Evolutionary conservation across 2,329 filamentous ascomycete species (phyloP).

Genomic region (Diaporthe sp.): DNA sequence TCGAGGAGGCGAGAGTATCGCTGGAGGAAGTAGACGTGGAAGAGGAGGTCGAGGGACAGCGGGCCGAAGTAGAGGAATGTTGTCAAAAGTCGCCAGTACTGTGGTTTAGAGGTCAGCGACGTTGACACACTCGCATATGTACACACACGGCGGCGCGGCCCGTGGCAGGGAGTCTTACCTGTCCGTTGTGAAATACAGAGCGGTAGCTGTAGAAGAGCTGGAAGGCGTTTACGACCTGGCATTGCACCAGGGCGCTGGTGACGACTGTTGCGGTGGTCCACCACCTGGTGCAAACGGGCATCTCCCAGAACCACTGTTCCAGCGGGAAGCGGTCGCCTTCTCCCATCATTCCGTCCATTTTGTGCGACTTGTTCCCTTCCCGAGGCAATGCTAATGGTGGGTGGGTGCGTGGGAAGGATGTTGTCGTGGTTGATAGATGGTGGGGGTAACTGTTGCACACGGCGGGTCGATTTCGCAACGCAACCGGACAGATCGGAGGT

Average conservation of each 20-base stretch:
- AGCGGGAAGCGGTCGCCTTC: constrained; percentile 78
- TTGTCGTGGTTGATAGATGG: background rate
- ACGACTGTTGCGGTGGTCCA: constrained; percentile 95
- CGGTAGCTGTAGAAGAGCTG: constrained; percentile 98
- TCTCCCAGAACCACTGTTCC: constrained; percentile 99
- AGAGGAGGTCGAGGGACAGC: constrained; percentile 91
- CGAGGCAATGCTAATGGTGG: background rate
- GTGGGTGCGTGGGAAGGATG: constrained; percentile 1
- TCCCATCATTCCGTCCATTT: constrained; percentile 68
- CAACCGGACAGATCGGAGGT: constrained; percentile 4
- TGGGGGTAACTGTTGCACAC: background rate
- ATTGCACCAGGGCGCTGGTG: constrained; percentile 91
- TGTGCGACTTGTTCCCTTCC: constrained; percentile 1
- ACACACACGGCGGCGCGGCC: background rate
- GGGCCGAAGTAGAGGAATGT: constrained; percentile 98
- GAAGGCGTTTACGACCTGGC: constrained; percentile 90
- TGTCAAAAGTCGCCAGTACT: constrained; percentile 97
- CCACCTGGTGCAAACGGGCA: constrained; percentile 94
- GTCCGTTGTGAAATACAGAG: constrained; percentile 89
- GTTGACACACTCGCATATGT: background rate
- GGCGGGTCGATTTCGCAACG: constrained; percentile 3
- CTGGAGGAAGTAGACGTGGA: constrained; percentile 98
- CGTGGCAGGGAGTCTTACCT: constrained; percentile 66
- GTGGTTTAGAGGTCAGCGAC: constrained; percentile 33
- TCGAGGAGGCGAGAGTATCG: constrained; percentile 95